Evolutionary conservation across 148 eudicot species (phyloP).

Genomic region (Tetragonia tetragonoides): DNA sequence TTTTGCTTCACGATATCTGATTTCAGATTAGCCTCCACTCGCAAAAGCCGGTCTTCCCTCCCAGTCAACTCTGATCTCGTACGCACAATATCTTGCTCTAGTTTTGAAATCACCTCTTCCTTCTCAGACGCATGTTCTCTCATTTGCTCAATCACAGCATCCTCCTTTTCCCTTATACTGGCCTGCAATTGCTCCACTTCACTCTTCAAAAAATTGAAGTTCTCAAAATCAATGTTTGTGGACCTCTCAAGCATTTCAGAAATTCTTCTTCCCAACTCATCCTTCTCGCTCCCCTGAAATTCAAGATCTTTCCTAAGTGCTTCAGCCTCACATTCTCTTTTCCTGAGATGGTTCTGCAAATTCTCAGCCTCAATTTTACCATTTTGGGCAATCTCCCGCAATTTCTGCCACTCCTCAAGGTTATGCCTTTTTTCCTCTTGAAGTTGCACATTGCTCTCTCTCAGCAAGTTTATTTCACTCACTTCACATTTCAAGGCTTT

Average conservation of each 20-base stretch:
- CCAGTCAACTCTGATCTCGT: constrained; percentile 52
- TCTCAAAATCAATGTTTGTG: constrained; percentile 61
- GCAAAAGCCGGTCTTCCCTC: constrained; percentile 46
- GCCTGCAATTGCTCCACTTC: constrained; percentile 58
- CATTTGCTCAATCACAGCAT: constrained; percentile 54
- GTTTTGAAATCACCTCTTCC: constrained; percentile 44
- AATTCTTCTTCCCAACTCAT: constrained; percentile 44
- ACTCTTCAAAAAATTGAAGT: constrained; percentile 55
- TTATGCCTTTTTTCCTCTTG: constrained; percentile 86
- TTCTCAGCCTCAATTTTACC: constrained; percentile 57
- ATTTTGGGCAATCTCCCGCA: constrained; percentile 58
- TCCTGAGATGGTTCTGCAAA: constrained; percentile 45
- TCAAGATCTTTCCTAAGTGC: constrained; percentile 54
- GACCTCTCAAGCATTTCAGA: constrained; percentile 64
- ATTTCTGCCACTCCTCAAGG: constrained; percentile 91
- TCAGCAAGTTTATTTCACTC: constrained; percentile 77
- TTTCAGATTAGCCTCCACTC: constrained; percentile 55
- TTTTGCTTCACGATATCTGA: constrained; percentile 55
- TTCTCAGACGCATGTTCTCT: constrained; percentile 50
- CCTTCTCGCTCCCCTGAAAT: constrained; percentile 48
- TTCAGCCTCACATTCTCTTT: constrained; percentile 55
- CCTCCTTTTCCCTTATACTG: constrained; percentile 51
- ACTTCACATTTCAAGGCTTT: constrained; percentile 85
- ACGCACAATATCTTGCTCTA: constrained; percentile 66
- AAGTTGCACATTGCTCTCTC: constrained; percentile 90